Evolutionary conservation across 208 protist species (phyloP).

Genomic region (Porcisia hertigi): DNA sequence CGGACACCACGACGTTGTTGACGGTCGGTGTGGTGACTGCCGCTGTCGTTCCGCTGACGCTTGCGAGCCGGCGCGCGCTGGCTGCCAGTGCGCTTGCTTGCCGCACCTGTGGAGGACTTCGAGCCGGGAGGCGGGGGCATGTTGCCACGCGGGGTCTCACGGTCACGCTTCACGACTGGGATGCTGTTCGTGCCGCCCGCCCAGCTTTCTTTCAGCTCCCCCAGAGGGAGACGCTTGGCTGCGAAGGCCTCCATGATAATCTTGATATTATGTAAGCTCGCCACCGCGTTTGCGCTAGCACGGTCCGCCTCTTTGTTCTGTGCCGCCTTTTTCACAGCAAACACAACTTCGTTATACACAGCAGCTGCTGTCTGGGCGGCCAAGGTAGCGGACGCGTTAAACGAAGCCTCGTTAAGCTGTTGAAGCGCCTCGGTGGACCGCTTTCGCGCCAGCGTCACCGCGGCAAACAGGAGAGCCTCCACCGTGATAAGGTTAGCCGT

Average conservation of each 20-base stretch:
- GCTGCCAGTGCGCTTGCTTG: conserved; percentile 21
- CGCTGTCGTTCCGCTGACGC: conserved; percentile 17
- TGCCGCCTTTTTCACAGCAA: conserved; percentile 41
- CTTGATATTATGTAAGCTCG: conserved; percentile 66
- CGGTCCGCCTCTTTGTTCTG: conserved; percentile 30
- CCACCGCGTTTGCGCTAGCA: conserved; percentile 56
- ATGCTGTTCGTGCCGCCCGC: conserved; percentile 38
- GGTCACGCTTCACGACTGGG: conserved; percentile 48
- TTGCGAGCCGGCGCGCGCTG: conserved; percentile 20
- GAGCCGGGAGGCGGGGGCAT: conserved; percentile 33
- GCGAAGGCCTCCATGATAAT: conserved; percentile 54
- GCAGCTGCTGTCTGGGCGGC: conserved; percentile 27
- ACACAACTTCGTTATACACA: conserved; percentile 37
- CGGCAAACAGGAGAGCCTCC: conserved; percentile 76
- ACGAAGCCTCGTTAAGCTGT: conserved; percentile 64
- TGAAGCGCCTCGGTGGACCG: conserved; percentile 59
- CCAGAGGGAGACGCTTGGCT: conserved; percentile 68
- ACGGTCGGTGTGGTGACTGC: conserved; percentile 1
- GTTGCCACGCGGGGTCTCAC: conserved; percentile 19
- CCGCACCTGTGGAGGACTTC: conserved; percentile 17
- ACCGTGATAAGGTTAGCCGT: conserved; percentile 64
- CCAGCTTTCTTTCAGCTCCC: conserved; percentile 75
- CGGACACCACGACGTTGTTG: conserved; percentile 7
- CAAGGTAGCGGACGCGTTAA: conserved; percentile 40
- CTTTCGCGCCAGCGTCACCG: conserved; percentile 54